A percentile compares a stretch with the other conserved stretches of the same genome.
phyloP scores from a whole-genome alignment of 2,329 filamentous ascomycete species.

The Daldinia sp. region DNA sequence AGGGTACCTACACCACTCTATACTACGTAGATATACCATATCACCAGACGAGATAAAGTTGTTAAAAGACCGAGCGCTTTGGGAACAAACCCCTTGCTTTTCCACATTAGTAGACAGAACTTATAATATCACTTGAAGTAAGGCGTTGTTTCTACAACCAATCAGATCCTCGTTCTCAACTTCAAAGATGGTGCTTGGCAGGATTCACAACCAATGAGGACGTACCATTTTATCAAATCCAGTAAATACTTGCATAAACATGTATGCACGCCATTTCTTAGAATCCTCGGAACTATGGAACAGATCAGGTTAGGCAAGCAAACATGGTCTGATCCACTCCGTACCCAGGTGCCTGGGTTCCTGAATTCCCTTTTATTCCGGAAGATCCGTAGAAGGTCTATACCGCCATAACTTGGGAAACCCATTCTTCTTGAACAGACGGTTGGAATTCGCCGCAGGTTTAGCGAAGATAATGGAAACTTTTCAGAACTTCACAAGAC shows the following conservation, averaged over 20 bases:
- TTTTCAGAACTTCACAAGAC: background rate
- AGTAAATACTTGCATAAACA: constrained; percentile 3
- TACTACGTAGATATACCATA: background rate
- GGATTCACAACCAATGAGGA: background rate
- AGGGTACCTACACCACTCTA: background rate
- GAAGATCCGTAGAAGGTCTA: background rate
- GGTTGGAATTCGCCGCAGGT: background rate
- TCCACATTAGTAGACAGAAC: background rate
- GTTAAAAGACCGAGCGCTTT: background rate
- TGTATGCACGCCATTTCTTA: constrained; percentile 2
- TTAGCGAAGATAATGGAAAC: background rate
- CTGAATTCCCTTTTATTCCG: background rate
- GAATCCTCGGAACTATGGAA: background rate
- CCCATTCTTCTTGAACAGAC: background rate
- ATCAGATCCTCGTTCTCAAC: background rate
- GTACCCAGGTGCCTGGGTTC: background rate
- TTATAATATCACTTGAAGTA: constrained; percentile 2
- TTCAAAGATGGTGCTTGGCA: background rate
- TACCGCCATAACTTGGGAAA: background rate
- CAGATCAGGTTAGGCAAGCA: background rate
- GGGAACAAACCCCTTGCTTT: background rate
- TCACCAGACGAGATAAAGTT: background rate
- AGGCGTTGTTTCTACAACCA: background rate
- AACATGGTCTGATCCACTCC: background rate
- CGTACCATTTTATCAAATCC: background rate